Conservation (phyloP, 192 early-diverging fungal genomes). For the Coemansia sp. region DNA sequence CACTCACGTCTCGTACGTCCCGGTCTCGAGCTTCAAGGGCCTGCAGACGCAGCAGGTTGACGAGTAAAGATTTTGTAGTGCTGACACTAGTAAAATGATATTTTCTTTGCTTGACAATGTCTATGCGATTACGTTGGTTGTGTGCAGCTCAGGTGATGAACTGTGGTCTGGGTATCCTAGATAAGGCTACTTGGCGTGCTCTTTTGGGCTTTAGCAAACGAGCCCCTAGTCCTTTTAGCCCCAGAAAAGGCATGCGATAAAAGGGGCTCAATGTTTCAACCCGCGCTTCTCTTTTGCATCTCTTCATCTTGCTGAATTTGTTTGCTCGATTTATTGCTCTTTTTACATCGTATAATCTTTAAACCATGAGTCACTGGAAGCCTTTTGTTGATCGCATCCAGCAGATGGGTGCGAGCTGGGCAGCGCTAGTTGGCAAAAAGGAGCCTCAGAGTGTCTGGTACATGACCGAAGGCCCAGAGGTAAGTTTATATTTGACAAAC, state of each 20-base stretch:
- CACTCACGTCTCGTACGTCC: slow-evolving; percentile 88
- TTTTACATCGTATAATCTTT: neutral
- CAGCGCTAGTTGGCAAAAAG: slow-evolving; percentile 1
- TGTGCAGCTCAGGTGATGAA: slow-evolving; percentile 69
- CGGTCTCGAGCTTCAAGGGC: slow-evolving; percentile 88
- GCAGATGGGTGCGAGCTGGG: neutral
- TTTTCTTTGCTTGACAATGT: slow-evolving; percentile 23
- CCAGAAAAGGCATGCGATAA: neutral
- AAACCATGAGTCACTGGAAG: neutral
- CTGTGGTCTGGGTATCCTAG: neutral
- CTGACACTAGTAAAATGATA: slow-evolving; percentile 6
- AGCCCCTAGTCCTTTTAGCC: slow-evolving; percentile 6
- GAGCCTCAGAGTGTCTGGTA: neutral
- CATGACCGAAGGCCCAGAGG: neutral
- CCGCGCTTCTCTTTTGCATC: neutral
- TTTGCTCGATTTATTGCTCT: neutral
- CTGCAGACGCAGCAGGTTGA: slow-evolving; percentile 68
- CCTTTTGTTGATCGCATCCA: neutral
- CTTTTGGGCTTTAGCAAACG: neutral
- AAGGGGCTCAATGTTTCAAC: neutral
- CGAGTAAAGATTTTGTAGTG: slow-evolving; percentile 56
- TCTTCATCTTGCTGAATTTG: neutral
- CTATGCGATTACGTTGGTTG: slow-evolving; percentile 80
- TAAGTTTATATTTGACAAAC: neutral
- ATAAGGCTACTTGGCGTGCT: neutral